These are phyloP conservation scores for Mycena olivaceomarginata DNA, from an alignment of 768 basidiomycete species.

Conservation along the genomic window DNA sequence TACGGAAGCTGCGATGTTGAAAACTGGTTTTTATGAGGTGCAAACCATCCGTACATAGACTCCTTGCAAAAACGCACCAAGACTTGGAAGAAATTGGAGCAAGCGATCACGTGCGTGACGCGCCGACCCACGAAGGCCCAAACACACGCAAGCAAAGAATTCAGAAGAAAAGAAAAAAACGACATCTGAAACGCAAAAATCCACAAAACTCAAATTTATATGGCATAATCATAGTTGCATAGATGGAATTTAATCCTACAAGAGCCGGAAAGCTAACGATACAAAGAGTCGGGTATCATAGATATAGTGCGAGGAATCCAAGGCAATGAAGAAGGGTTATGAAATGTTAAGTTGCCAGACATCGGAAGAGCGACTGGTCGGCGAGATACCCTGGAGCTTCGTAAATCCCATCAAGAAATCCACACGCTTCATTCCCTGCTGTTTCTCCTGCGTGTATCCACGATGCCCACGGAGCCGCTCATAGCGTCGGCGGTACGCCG, in stretches of 20 bases:
- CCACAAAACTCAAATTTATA: no score
- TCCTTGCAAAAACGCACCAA: no score
- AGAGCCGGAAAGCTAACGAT: neutral
- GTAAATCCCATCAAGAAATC: slow-evolving; percentile 36
- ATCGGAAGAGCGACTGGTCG: neutral
- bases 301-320: neutral
- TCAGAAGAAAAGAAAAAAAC: no score
- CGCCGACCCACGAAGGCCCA: no score
- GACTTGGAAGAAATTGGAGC: no score
- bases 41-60: no score
- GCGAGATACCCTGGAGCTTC: slow-evolving; percentile 26
- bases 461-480: slow-evolving; percentile 20
- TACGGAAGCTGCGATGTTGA: no score
- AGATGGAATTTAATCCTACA: neutral
- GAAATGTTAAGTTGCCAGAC: slow-evolving; percentile 29
- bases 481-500: slow-evolving; percentile 14
- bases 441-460: slow-evolving; percentile 26
- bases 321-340: neutral
- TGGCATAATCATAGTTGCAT: slow-evolving; percentile 1
- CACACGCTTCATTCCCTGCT: slow-evolving; percentile 13
- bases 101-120: no score
- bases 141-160: neutral
- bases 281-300: neutral
- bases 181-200: no score
- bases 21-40: no score